Evolutionary conservation across 2,329 filamentous ascomycete genomes (phyloP), one percentile per base, ranked within the genome.

Genomic region (Neocatenulostroma microsporum): DNA sequence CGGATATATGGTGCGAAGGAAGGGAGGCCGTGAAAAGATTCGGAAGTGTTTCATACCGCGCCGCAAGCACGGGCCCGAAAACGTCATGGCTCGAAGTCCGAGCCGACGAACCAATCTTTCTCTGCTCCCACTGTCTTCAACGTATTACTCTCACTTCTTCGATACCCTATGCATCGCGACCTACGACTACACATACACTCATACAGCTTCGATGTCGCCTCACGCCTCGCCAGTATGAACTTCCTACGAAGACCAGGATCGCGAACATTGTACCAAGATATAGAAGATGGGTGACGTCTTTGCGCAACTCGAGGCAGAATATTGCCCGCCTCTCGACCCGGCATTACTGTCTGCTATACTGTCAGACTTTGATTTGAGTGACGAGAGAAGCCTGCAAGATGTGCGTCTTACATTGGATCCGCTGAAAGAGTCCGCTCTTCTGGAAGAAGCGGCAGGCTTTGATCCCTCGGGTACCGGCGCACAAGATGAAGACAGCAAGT

Each of bases 321-420:
- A 85, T 54, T 80, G 79, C 55, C 74, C 82, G 17, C 73, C 80
- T 13, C 62, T 95, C 25, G 88, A 95, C 48, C 76, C 86, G 46
- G 74, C 84, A 0, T 71, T 89, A 10, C 74, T 95, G 40, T 72
- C 81, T 36, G 80, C 85, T 3, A 83, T 95, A 33, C 68, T 78
- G 4, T 75, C 68, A 35, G 89, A 96, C 53, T 84, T 78, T 59
- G 74, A 87, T 49, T 64, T 88, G 13, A 56, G 62, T 3, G 59
- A 76, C 15, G 50, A 70, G 1, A 57, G 62, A 1, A 66, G 78
- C 27, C 64, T 78, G 21, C 54, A 70, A 3, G 62, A 67, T 8
- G 76, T 80, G 3, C 72, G 73, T 20, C 55, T 64, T n/a, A 69
- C 73, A 0, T 68, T 95, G 1, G 69, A 82, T n/a, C 59, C 63